phyloP scores from a whole-genome alignment of 192 early-diverging fungal species.

The Coemansia aciculifera region DNA sequence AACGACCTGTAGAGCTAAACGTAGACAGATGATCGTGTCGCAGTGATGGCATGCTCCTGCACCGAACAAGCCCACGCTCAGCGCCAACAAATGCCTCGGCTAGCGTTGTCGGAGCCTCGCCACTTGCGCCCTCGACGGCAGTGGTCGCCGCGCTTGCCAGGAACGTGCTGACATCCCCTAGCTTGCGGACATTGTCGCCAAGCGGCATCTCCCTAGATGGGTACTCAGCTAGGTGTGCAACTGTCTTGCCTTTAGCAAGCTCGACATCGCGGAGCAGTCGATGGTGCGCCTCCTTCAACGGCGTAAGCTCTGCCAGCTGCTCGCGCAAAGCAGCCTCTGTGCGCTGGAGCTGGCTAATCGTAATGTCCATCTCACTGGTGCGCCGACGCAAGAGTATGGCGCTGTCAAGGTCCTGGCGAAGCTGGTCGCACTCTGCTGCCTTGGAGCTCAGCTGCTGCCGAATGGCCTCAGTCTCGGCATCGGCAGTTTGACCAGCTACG shows the following conservation, averaged over 20 bases:
- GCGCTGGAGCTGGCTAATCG: conserved; percentile 5
- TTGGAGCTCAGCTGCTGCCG: conserved; percentile 14
- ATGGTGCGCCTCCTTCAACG: conserved; percentile 11
- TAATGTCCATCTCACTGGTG: neutral
- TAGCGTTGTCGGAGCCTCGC: neutral
- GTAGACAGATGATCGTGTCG: neutral
- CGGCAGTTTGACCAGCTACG: neutral
- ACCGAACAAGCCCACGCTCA: conserved; percentile 8
- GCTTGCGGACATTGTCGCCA: conserved; percentile 26
- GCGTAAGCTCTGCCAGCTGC: conserved; percentile 18
- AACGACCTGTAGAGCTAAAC: neutral
- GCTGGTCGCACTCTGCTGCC: conserved; percentile 6
- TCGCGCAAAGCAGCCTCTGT: conserved; percentile 15
- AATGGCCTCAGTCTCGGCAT: conserved; percentile 3
- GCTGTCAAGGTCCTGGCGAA: conserved; percentile 4
- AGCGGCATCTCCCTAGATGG: conserved; percentile 9
- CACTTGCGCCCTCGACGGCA: conserved; percentile 9
- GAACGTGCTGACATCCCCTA: conserved; percentile 14
- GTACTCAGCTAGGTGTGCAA: neutral
- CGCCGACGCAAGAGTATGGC: neutral
- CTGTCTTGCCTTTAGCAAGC: conserved; percentile 3
- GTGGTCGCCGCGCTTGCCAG: conserved; percentile 24
- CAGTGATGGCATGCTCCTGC: conserved; percentile 20
- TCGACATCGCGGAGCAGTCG: conserved; percentile 14
- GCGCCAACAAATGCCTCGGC: neutral